Conservation (phyloP, 2,329 filamentous ascomycete species). For the Helotiales sp. region DNA sequence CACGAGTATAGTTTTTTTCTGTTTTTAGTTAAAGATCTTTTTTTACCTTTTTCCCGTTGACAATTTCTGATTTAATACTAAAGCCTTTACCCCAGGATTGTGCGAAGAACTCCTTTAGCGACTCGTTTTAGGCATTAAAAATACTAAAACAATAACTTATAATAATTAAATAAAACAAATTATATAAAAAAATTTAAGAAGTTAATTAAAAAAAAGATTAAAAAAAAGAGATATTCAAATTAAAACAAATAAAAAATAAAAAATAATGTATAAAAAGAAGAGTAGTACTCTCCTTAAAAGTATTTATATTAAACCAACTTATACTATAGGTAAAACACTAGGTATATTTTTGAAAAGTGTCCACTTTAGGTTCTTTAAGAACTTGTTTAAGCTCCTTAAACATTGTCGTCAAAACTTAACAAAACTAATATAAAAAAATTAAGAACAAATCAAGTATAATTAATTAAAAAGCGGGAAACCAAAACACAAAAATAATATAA, state of each 20-base stretch:
- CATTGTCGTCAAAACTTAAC: constrained; percentile 12
- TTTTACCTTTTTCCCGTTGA: constrained; percentile 23
- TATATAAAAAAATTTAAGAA: constrained; percentile 14
- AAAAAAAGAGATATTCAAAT: constrained; percentile 12
- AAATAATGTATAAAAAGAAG: constrained; percentile 22
- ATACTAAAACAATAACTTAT: constrained; percentile 22
- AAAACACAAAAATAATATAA: constrained; percentile 8
- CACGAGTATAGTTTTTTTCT: constrained; percentile 27
- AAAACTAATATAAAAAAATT: constrained; percentile 7
- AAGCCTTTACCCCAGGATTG: constrained; percentile 25
- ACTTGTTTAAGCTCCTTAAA: constrained; percentile 8
- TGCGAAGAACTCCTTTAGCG: constrained; percentile 21
- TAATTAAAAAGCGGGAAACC: constrained; percentile 1
- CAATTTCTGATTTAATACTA: constrained; percentile 25
- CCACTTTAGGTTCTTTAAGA: constrained; percentile 1
- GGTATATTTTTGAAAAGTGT: constrained; percentile 10
- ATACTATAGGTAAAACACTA: constrained; percentile 12
- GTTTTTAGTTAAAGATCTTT: constrained; percentile 21
- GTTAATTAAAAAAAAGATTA: constrained; percentile 19
- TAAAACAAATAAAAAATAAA: constrained; percentile 14
- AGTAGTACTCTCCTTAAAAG: constrained; percentile 18
- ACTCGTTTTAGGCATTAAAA: constrained; percentile 25
- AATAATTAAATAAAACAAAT: constrained; percentile 21
- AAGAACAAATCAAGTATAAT: constrained; percentile 3
- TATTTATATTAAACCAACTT: constrained; percentile 16